Evolutionary conservation across 106 monocot genomes (phyloP).

Genomic region (Apostasia shenzhenica): DNA sequence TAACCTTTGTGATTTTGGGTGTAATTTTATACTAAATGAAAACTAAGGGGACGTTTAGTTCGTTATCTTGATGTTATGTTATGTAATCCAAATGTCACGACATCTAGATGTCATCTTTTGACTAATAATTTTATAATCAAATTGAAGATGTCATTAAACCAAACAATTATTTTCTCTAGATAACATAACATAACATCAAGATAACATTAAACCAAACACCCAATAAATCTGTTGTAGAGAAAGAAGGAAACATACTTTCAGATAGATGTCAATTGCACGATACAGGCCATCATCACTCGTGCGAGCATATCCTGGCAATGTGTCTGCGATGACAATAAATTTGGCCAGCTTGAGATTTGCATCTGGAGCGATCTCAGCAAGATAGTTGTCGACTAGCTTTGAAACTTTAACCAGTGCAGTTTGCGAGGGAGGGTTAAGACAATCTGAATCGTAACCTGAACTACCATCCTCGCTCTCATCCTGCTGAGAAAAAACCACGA

Average conservation of each 20-base stretch:
- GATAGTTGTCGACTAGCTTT: constrained; percentile 42
- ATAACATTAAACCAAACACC: too few species aligned
- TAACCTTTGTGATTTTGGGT: too few species aligned
- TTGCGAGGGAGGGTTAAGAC: constrained; percentile 28
- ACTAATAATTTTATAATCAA: too few species aligned
- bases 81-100: too few species aligned
- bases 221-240: too few species aligned
- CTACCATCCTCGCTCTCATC: constrained; percentile 32
- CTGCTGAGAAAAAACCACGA: constrained; percentile 40
- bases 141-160: too few species aligned
- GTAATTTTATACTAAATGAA: too few species aligned
- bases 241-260: constrained; percentile 27
- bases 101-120: too few species aligned
- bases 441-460: constrained; percentile 25
- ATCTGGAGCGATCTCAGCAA: constrained; percentile 61
- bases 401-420: constrained; percentile 38
- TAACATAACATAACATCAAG: too few species aligned
- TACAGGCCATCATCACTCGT: constrained; percentile 42
- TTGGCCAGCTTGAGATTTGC: constrained; percentile 37
- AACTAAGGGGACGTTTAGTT: too few species aligned
- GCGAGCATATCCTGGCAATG: constrained; percentile 40
- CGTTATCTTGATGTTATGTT: too few species aligned
- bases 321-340: constrained; percentile 33
- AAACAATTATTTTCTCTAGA: too few species aligned
- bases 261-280: constrained; percentile 46